A percentile compares a stretch with the other conserved stretches of the same genome.
Conservation (phyloP, 2,329 filamentous ascomycete species). For the Ceratocystis albifundus region DNA sequence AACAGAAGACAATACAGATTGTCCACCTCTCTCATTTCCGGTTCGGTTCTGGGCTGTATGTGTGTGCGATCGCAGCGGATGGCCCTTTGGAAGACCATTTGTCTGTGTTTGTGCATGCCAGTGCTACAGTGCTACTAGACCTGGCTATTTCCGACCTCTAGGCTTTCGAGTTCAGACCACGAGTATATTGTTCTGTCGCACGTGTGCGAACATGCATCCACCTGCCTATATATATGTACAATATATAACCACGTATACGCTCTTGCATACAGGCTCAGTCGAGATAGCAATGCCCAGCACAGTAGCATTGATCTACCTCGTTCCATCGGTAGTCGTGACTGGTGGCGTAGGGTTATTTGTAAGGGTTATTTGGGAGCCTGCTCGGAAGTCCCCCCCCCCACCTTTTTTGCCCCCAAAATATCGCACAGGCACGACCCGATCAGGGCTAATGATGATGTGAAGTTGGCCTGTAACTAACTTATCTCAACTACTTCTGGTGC, state of each 20-base stretch:
- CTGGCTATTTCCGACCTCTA: background rate
- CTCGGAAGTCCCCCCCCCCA: background rate
- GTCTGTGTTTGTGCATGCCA: background rate
- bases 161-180: background rate
- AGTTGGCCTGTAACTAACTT: background rate
- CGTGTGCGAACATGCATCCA: background rate
- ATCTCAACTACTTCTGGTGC: background rate
- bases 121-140: background rate
- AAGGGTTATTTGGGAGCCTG: background rate
- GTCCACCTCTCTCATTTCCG: background rate
- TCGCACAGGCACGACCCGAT: constrained; percentile 1
- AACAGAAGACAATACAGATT: background rate
- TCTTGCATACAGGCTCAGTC: background rate
- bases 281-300: background rate
- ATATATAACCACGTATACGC: background rate
- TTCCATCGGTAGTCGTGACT: background rate
- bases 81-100: background rate
- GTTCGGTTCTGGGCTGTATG: background rate
- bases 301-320: background rate
- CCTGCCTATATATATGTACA: background rate
- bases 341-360: background rate
- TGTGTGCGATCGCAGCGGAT: background rate
- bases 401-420: background rate
- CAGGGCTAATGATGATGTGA: background rate
- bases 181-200: background rate